Percentiles rank a stretch among this genome's conserved stretches.
phyloP scores from a whole-genome alignment of 495 filamentous ascomycete genomes.

The Hyaloscypha hepaticicola region DNA sequence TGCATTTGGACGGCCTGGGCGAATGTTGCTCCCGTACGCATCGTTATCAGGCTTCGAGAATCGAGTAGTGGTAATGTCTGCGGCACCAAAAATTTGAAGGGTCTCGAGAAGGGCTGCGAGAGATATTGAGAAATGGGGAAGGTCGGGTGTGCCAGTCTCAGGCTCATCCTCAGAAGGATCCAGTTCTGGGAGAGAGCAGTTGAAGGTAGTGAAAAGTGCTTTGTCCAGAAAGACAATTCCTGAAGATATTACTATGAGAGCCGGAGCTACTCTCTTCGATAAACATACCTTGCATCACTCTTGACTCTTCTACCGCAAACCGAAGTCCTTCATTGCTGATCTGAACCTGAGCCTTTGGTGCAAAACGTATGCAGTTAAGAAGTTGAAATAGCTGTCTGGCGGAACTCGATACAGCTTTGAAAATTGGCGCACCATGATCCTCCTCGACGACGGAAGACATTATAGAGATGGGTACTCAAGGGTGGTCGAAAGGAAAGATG shows the following conservation, averaged over 20 bases:
- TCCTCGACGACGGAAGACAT: constrained; percentile 26
- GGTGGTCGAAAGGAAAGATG: not conserved
- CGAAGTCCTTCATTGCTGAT: constrained; percentile 69
- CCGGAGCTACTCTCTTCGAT: not conserved
- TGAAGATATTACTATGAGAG: constrained; percentile 33
- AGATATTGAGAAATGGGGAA: constrained; percentile 73
- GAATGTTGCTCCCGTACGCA: constrained; percentile 51
- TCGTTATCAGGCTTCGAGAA: constrained; percentile 53
- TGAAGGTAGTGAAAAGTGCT: constrained; percentile 82
- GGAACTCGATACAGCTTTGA: constrained; percentile 82
- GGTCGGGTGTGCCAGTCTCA: constrained; percentile 34
- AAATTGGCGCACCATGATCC: constrained; percentile 51
- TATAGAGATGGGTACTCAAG: constrained; percentile 2
- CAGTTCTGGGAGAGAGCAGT: constrained; percentile 45
- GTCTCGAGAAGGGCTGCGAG: constrained; percentile 88
- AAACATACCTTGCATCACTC: constrained; percentile 38
- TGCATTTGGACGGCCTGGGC: constrained; percentile 55
- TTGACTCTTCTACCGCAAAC: constrained; percentile 70
- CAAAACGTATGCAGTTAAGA: constrained; percentile 83
- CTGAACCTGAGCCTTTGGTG: constrained; percentile 74
- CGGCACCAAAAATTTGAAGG: constrained; percentile 86
- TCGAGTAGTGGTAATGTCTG: constrained; percentile 54
- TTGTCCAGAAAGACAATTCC: constrained; percentile 82
- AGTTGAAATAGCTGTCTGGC: constrained; percentile 86
- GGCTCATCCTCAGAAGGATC: constrained; percentile 41